phyloP scores from a whole-genome alignment of 2,329 filamentous ascomycete genomes.

The Diaporthe humulicola region DNA sequence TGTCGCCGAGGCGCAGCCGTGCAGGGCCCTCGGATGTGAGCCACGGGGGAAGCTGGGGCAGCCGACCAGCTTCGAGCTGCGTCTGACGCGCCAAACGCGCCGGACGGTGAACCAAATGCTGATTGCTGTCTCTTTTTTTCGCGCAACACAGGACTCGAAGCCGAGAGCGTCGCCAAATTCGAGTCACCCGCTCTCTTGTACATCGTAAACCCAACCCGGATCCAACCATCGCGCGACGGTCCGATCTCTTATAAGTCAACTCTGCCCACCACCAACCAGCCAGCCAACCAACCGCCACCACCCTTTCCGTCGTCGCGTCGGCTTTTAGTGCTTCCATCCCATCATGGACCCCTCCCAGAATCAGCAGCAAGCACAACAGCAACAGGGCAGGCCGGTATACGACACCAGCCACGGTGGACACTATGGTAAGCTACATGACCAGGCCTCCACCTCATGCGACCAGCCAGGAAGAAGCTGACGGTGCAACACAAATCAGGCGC shows the following conservation, averaged over 20 bases:
- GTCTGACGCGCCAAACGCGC: conserved; percentile 31
- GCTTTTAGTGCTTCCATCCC: conserved; percentile 32
- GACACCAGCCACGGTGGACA: conserved; percentile 81
- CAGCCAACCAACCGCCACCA: background rate
- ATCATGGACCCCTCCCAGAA: conserved; percentile 67
- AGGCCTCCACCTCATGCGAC: conserved; percentile 39
- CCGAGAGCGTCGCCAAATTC: conserved; percentile 37
- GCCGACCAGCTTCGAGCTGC: background rate
- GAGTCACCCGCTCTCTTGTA: conserved; percentile 36
- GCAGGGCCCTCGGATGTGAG: background rate
- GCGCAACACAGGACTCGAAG: conserved; percentile 40
- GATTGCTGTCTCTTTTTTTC: conserved; percentile 21
- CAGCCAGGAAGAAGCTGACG: conserved; percentile 41
- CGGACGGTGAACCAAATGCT: background rate
- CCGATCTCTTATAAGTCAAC: conserved; percentile 26
- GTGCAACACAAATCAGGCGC: conserved; percentile 63
- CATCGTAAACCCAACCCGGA: conserved; percentile 28
- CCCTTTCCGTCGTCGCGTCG: background rate
- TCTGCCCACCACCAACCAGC: conserved; percentile 11
- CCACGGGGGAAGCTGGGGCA: background rate
- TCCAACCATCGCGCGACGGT: conserved; percentile 18
- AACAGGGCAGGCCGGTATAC: conserved; percentile 75
- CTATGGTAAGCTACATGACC: conserved; percentile 71
- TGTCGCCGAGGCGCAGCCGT: conserved; percentile 23
- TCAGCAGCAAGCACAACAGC: conserved; percentile 68